These are phyloP conservation scores for Cercospora zeina DNA, from an alignment of 2,329 filamentous ascomycete genomes.

Conservation along the genomic window DNA sequence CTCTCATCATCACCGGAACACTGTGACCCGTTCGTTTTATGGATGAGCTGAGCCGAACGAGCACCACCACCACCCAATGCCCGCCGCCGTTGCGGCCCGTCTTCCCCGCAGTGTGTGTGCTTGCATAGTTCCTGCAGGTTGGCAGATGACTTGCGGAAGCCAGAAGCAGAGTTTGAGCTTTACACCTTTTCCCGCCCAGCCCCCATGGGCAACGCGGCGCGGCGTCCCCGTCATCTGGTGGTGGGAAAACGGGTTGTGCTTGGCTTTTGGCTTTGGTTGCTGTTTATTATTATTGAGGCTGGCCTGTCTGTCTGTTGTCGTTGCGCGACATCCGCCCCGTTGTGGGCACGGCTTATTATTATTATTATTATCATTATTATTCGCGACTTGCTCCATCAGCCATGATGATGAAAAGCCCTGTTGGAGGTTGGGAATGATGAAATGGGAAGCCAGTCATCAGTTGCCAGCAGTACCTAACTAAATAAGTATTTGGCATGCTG, in stretches of 20 bases:
- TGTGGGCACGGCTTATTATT: not conserved
- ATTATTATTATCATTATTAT: not conserved
- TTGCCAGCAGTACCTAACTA: no score
- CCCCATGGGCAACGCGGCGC: conserved; percentile 1
- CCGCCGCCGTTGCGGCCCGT: not conserved
- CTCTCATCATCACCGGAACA: no score
- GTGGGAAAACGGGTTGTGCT: not conserved
- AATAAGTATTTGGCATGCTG: not conserved
- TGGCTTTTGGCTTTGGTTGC: not conserved
- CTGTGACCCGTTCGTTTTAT: no score
- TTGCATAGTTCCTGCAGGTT: not conserved
- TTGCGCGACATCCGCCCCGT: not conserved
- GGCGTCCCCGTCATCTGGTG: not conserved
- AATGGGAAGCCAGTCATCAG: no score
- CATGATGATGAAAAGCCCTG: not conserved
- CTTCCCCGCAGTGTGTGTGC: not conserved
- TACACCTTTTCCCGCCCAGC: not conserved
- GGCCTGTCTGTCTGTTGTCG: not conserved
- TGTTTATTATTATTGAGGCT: no score
- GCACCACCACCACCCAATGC: not conserved
- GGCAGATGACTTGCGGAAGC: conserved; percentile 7
- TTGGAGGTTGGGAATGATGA: no score
- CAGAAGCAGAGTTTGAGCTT: conserved; percentile 5
- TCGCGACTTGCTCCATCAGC: not conserved
- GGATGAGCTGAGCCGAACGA: conserved; percentile 5